Evolutionary conservation across 768 basidiomycete genomes (phyloP), one percentile per base, ranked within the genome.

Genomic region (Cyathus striatus): DNA sequence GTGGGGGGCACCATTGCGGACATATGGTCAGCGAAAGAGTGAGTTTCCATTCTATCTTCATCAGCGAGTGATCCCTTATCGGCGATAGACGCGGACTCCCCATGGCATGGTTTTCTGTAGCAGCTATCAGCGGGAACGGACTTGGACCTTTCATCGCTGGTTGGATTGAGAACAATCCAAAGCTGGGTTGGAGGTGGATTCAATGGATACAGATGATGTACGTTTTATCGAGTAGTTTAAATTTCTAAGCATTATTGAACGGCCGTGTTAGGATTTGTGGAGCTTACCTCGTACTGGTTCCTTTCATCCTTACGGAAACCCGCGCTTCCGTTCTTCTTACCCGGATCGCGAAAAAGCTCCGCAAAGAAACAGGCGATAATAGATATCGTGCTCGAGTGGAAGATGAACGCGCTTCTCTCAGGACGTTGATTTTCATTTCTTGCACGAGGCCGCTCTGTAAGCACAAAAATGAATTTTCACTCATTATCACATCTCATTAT

Each of bases 1-100:
- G 85, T 86, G 16, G 82, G 81, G 17, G 85, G 85, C n/a, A 83
- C 79, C 2, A 73, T 85, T 20, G 76, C 81, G 32, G 85, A 86
- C 55, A 78, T 86, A 14, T 87, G 83, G 81, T 56, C 58, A 3
- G 66, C 81, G 3, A 63, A 70, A 50, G 76, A 85, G 82, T 84
- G 48, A 49, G 70, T 52, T 30, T 20, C 14, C 9, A 2, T 38
- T 43, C 6, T 20, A 9, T 16, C 18, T 38, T 13, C 30, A 25
- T 9, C 38, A 26, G 40, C 13, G 3, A 20, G 23, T 21, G 14
- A 30, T 20, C 34, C 39, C 37, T 18, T 37, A 20, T 12, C 20
- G 10, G 44, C n/a, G 13, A 7, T 44, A 88, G 85, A 38, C 85
- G 89, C 3, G 86, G 87, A 1, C 52, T 84, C 1, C 88, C 88